Conservation (phyloP, 345 rosid genomes). For the Pistacia vera region DNA sequence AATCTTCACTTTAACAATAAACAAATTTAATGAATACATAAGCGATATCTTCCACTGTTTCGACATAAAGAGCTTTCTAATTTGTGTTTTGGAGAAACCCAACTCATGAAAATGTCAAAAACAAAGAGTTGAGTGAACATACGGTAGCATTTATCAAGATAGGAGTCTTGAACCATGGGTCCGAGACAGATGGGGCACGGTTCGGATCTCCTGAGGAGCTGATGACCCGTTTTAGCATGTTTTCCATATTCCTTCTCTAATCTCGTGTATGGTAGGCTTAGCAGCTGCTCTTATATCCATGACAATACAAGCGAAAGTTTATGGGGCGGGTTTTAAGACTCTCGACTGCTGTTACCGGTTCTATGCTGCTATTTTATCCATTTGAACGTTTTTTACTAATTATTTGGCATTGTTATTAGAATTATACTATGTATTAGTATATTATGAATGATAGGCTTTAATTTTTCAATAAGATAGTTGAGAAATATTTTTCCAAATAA, state of each 20-base stretch:
- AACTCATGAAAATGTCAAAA: conserved; percentile 8
- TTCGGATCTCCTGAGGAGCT: conserved; percentile 25
- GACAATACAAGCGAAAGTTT: background rate
- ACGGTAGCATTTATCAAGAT: too few species aligned
- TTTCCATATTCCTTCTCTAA: background rate
- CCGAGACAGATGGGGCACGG: conserved; percentile 87
- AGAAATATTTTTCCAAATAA: too few species aligned
- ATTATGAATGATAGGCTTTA: too few species aligned
- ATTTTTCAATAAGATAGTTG: too few species aligned
- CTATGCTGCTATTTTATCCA: too few species aligned
- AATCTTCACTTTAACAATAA: background rate
- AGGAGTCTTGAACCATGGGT: too few species aligned
- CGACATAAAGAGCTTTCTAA: background rate
- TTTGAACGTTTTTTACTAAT: too few species aligned
- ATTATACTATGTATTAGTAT: too few species aligned
- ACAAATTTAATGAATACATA: background rate
- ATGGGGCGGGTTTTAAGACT: too few species aligned
- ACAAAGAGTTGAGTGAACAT: too few species aligned
- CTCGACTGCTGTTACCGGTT: too few species aligned
- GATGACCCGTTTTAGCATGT: background rate
- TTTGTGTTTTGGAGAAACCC: background rate
- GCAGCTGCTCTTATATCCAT: background rate
- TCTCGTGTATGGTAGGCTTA: background rate
- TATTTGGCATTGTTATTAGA: too few species aligned
- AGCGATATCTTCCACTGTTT: background rate